Evolutionary conservation across 1,284 basidiomycete genomes (phyloP), one percentile per base, ranked within the genome.

Genomic region (Ceraceosorus bombacis): DNA sequence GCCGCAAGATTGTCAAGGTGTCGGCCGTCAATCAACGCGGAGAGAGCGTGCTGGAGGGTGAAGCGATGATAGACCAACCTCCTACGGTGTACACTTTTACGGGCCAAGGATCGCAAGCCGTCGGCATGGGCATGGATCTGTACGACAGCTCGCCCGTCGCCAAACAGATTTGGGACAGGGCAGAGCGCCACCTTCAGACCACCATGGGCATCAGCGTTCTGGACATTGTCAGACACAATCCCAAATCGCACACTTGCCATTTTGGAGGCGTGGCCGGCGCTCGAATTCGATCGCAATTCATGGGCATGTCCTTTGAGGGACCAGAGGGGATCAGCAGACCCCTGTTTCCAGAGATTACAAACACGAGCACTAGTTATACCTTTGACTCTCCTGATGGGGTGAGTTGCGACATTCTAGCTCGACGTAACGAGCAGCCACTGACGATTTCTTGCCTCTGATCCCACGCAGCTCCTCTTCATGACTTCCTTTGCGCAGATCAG

Each of bases 231-330:
- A 68, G 68, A 58, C 64, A 70, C 53, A 74, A 74, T 60, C 72
- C 72, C 5, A 61, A 68, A 54, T 65, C 62, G 58, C 72, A 97
- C 83, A 97, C 92, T 0, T 88, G 98, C 69, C 94, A 98, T 80
- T 98, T 98, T 71, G 95, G 95, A 82, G 94, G 94, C 79, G 89
- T 96, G 80, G 96, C 95, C 80, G 94, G 94, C 51, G 92, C 97
- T 78, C 91, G 88, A 5, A 97, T 97, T 70, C 89, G 94, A 55
- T 89, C 94, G 77, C 87, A 95, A 49, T 98, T 97, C 82, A 97
- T 97, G 91, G 90, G 93, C 72, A 95, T 98, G 88, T 88, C 89
- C 8, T 97, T 96, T 81, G 93, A 96, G 58, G 64, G 68, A 56
- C 66, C 90, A 82, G 93, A 95, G 80, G 43, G 40, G 7, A 91